These are phyloP conservation scores for Xeromyces bisporus DNA, from an alignment of 495 filamentous ascomycete species.

Conservation along the genomic window DNA sequence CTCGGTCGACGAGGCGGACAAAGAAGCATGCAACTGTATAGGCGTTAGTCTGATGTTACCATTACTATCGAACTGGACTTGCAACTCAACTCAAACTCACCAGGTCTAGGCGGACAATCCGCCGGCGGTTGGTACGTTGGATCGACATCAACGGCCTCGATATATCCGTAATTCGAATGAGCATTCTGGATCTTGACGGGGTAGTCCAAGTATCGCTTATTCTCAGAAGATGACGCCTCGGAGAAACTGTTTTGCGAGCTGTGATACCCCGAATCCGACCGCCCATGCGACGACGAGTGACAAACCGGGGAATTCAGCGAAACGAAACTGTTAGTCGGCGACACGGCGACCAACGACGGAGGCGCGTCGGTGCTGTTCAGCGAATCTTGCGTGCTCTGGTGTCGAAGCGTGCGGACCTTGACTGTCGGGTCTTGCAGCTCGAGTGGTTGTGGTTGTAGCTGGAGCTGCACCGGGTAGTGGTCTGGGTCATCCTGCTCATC, in stretches of 20 bases:
- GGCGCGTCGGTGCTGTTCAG: conserved; percentile 36
- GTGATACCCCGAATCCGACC: conserved; percentile 12
- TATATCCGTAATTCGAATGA: conserved; percentile 46
- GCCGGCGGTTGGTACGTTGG: conserved; percentile 63
- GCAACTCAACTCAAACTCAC: conserved; percentile 24
- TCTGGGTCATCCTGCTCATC: conserved; percentile 82
- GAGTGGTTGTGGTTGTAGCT: too few relatives aligned
- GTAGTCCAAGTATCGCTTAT: conserved; percentile 9
- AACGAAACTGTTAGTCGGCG: conserved; percentile 39
- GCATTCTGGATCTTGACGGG: conserved; percentile 32
- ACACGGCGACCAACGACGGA: conserved; percentile 35
- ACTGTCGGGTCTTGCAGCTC: conserved; percentile 43
- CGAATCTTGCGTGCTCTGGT: conserved; percentile 39
- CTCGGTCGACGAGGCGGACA: conserved; percentile 43
- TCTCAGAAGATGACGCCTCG: conserved; percentile 1
- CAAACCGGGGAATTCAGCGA: conserved; percentile 30
- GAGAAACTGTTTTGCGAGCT: conserved; percentile 5
- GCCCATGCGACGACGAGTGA: conserved; percentile 2
- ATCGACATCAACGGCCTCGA: conserved; percentile 86
- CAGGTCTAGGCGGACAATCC: conserved; percentile 50
- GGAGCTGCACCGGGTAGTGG: conserved; percentile 59
- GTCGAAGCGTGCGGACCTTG: conserved; percentile 35
- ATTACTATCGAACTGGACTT: conserved; percentile 1
- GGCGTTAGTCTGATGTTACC: conserved; percentile 6
- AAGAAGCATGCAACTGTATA: conserved; percentile 72